Conservation (phyloP, 106 monocot species). For the Ottelia alismoides region DNA sequence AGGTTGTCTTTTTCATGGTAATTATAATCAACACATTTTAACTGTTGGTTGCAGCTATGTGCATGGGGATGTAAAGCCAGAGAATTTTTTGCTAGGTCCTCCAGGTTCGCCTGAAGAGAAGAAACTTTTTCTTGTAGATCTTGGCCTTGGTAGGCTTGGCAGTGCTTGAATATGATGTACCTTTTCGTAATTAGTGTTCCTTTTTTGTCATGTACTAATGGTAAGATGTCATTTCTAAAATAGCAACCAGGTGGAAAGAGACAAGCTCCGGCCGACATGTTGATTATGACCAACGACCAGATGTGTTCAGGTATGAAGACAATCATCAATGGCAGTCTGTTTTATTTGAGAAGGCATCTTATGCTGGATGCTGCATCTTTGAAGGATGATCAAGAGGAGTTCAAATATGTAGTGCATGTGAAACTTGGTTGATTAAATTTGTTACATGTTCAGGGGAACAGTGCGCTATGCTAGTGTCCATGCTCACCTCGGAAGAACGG, state of each 20-base stretch:
- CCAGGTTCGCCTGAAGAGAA: constrained; percentile 19
- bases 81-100: constrained; percentile 24
- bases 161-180: neutral
- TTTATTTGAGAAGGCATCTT: neutral
- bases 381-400: neutral
- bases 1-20: too few relatives aligned
- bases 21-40: too few relatives aligned
- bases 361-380: neutral
- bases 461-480: constrained; percentile 35
- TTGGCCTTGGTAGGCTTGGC: constrained; percentile 18
- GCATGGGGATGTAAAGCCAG: constrained; percentile 32
- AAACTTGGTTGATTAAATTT: too few relatives aligned
- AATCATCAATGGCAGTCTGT: neutral
- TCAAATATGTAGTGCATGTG: neutral
- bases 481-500: constrained; percentile 32
- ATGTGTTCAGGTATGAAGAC: constrained; percentile 14
- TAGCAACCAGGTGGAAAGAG: constrained; percentile 30
- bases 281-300: constrained; percentile 28
- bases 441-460: constrained; percentile 15
- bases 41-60: constrained; percentile 13
- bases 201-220: neutral
- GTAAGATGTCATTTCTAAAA: neutral
- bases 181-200: neutral
- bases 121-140: constrained; percentile 28
- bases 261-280: constrained; percentile 10